Evolutionary conservation across 1,139 yeast species (phyloP), one percentile per base, ranked within the genome.

Genomic region (Spencermartinsiella ligniputridi): DNA sequence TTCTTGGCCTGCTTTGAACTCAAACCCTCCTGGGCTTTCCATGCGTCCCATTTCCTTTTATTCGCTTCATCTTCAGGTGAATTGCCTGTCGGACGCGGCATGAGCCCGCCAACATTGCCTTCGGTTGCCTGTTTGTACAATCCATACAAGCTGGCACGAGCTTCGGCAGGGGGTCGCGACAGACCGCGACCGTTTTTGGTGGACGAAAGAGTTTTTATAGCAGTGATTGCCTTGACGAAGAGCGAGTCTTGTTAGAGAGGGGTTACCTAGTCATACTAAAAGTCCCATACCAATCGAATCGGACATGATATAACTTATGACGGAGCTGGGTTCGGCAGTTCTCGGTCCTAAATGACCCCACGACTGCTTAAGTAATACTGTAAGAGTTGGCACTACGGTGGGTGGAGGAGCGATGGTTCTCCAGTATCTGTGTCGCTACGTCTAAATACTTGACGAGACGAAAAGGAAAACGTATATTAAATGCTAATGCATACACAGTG

Each of bases 101-200:
- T 76, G 21, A 81, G 71, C 1, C 83, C 82, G 40, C 76, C 78
- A 3, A 83, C 88, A 60, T 87, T 79, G 2, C 95, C 96, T 63
- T 85, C 95, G 22, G 94, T 85, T 2, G 95, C 90, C 60, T 87
- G 96, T 57, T 87, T 87, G 66, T 86, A 87, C 41, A 87, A 71
- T 0, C 95, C 96, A 61, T 87, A 87, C 6, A 87, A 70, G 48
- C 74, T 75, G 47, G 83, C 79, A 25, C 95, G 65, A 49, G 74
- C 78, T 45, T 81, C 85, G 1, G 87, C 79, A 1, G 95, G 90
- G 0, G 96, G 96, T 38, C 90, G 74, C 0, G 94, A 87, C 39
- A 85, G 68, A 6, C 85, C 72, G n/a, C 83, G 83, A 44, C 81
- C 75, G 45, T 81, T 81, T 13, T 84, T 74, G 40, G 85, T 71